Percentiles rank a stretch among this genome's conserved stretches.
Conservation (phyloP, 1,139 yeast species). For the Pichia sp. region DNA sequence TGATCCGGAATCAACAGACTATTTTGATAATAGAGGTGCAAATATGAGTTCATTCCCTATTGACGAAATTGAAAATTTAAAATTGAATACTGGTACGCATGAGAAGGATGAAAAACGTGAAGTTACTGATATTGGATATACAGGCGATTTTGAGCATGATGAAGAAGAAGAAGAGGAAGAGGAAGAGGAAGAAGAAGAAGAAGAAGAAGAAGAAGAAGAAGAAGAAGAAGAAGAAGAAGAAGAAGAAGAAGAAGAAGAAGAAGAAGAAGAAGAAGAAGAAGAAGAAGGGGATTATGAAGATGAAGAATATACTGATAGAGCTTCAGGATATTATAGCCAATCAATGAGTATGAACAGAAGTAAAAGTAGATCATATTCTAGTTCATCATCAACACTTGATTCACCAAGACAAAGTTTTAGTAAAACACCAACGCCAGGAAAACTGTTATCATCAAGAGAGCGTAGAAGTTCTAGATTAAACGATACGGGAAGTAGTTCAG, state of each 20-base stretch:
- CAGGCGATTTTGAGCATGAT: conserved; percentile 14
- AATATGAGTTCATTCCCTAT: conserved; percentile 53
- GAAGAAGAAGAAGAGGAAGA: conserved; percentile 15
- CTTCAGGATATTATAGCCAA: neutral
- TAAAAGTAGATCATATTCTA: conserved; percentile 20
- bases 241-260: conserved; percentile 17
- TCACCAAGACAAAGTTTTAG: conserved; percentile 26
- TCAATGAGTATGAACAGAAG: neutral
- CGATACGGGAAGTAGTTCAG: conserved; percentile 54
- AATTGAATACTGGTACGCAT: neutral
- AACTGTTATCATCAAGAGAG: conserved; percentile 20
- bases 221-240: conserved; percentile 1
- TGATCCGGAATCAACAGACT: conserved; percentile 84
- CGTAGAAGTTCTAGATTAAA: conserved; percentile 57
- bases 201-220: neutral
- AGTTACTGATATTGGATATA: conserved; percentile 14
- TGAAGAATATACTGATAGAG: neutral
- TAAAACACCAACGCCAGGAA: conserved; percentile 12
- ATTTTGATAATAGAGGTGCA: conserved; percentile 90
- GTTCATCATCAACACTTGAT: conserved; percentile 25
- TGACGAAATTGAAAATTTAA: conserved; percentile 38
- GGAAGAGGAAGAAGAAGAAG: conserved; percentile 13
- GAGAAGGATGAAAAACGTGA: neutral
- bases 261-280: neutral
- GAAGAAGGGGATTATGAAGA: conserved; percentile 12